Evolutionary conservation across 768 basidiomycete genomes (phyloP), one percentile per base, ranked within the genome.

Genomic region (Boletus rex-veris): DNA sequence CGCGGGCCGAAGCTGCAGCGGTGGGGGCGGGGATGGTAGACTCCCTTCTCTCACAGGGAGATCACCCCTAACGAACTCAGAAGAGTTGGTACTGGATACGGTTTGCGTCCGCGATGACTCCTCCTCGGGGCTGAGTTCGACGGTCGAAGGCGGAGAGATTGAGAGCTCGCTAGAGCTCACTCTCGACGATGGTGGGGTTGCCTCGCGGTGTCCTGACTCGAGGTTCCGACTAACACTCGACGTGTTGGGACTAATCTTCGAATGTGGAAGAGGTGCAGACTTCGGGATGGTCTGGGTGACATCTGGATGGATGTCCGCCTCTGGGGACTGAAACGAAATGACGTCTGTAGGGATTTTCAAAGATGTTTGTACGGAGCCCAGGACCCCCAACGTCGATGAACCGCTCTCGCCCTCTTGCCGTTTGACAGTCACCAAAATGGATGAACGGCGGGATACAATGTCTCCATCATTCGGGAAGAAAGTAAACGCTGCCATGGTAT

Each of bases 1-100:
- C 3, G 90, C 89, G 1, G 88, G 84, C 7, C 73, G 75, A 21
- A 92, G 73, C 18, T 87, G 72, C 1, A 88, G 86, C 0, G 90
- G 71, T 18, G 77, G 74, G 2, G 65, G 64, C 3, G 72, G 69
- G 3, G 73, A 72, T 14, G 64, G 65, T 5, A 71, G 7, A 33
- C 69, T 40, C n/a, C 52, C 52, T 69, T 60, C 68, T 44, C 70
- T 68, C 28, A 50, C 57, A 40, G 59, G 65, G 50, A 63, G 56
- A 59, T 59, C 69, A 24, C 56, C 59, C 59, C 62, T 58, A 24
- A 51, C 59, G 35, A 59, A 64, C 58, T 59, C 70, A 48, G 77
- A 79, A 3, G 77, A 71, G 33, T 78, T 73, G 0, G 78, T 59
- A 43, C 72, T 77, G 21, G 75, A 74, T 3, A 78, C 62, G 0